These are phyloP conservation scores for Geotrichum citri-aurantii DNA, from an alignment of 1,139 yeast genomes.

Conservation along the genomic window DNA sequence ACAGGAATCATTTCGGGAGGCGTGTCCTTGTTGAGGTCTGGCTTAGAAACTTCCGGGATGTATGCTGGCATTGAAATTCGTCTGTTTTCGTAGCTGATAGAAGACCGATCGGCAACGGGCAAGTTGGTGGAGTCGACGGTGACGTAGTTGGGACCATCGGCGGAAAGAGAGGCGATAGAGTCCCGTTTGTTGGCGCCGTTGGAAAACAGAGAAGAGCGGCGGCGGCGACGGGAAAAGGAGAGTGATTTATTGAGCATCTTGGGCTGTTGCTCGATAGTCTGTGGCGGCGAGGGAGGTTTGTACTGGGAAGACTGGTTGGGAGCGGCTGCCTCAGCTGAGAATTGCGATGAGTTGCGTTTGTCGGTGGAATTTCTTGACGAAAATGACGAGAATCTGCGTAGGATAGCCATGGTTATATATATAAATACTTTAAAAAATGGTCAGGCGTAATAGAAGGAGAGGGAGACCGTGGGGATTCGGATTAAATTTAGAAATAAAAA, in stretches of 20 bases:
- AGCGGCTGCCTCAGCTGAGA: not conserved
- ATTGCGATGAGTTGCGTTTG: not conserved
- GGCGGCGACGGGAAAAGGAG: not conserved
- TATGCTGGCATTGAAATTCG: not conserved
- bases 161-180: not conserved
- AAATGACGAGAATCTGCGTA: not conserved
- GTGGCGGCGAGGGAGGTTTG: not conserved
- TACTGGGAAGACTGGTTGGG: not conserved
- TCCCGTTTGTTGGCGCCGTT: not conserved
- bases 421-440: not conserved
- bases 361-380: conserved; percentile 2
- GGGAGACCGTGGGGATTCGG: not conserved
- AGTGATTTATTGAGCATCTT: not conserved
- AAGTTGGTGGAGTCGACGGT: not conserved
- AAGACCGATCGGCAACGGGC: not conserved
- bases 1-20: conserved; percentile 52
- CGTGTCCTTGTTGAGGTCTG: conserved; percentile 32
- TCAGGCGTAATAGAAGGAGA: not conserved
- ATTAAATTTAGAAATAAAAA: not conserved
- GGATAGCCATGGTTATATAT: not conserved
- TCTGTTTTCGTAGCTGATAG: not conserved
- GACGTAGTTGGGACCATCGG: not conserved
- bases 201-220: not conserved
- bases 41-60: conserved; percentile 1
- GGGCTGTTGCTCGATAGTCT: not conserved